Base-by-base conservation (phyloP, 257 asterid genomes). In the Jacaranda copaia region DNA sequence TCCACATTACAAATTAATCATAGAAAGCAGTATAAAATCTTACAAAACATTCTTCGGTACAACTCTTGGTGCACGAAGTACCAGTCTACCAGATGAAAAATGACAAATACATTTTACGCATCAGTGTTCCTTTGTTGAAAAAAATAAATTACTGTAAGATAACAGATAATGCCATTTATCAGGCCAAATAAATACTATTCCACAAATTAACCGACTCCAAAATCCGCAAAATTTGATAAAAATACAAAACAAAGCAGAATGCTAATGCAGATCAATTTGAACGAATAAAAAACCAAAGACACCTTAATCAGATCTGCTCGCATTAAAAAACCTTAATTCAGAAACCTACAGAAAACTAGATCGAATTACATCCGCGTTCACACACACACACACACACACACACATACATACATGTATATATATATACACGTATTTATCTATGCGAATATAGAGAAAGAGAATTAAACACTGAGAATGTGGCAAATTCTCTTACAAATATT, bases 401-500 rank as follows among this genome's bases (percentile, higher is more conserved):
- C 18, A 57, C 3, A n/a, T n/a, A n/a, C n/a, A n/a, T n/a, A n/a
- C n/a, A n/a, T n/a, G n/a, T n/a, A n/a, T n/a, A n/a, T n/a, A 48
- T 2, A 58, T 38, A 51, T 6, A 19, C n/a, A 42, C 3, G 42
- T 16, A 66, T 58, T 32, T 40, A 19, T 45, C 36, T 43, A 6
- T 46, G 58, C 18, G 64, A 7, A 61, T 42, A 45, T 0, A 56
- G 25, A 45, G 1, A 68, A 4, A 16, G 25, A 66, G 52, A 71
- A 40, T 15, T 8, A 53, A 79, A 13, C 56, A 70, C 13, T 48
- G 36, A 42, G 72, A 68, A 73, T 83, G 75, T 19, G 56, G 56
- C 52, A n/a, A 75, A 48, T 16, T 62, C 20, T 5, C 88, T 81
- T 72, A 84, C 88, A 19, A 72, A 39, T 19, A 51, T 52, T n/a